Evolutionary conservation across 768 basidiomycete genomes (phyloP).

Genomic region (Hortiboletus campestris): DNA sequence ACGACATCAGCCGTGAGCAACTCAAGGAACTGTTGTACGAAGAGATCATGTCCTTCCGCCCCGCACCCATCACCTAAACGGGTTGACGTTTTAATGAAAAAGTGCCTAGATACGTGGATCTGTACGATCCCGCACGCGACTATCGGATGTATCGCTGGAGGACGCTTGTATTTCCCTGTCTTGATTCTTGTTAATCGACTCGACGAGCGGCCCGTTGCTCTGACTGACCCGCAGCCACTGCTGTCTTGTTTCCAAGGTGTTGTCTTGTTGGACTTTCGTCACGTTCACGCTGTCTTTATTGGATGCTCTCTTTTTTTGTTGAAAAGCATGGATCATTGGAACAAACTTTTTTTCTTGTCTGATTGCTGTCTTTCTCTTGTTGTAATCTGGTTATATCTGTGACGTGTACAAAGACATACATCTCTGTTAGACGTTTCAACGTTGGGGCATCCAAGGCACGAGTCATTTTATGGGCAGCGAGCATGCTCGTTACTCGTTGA

Average conservation of each 20-base stretch:
- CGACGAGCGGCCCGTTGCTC: neutral
- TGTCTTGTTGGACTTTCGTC: slow-evolving; percentile 1
- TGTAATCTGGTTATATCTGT: slow-evolving; percentile 14
- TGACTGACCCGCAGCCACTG: neutral
- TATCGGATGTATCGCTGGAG: slow-evolving; percentile 5
- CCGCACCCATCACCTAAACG: slow-evolving; percentile 48
- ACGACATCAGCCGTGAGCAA: slow-evolving; percentile 92
- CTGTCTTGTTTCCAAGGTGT: neutral
- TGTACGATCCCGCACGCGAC: slow-evolving; percentile 1
- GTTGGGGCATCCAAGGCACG: too few relatives aligned
- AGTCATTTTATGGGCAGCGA: neutral
- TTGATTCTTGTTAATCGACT: neutral
- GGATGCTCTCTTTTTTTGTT: neutral
- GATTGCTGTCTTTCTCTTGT: neutral
- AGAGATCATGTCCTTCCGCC: slow-evolving; percentile 90
- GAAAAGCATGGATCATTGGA: slow-evolving; percentile 1
- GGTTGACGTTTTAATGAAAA: neutral
- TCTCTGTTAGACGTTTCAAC: neutral
- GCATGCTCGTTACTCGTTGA: neutral
- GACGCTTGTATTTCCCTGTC: slow-evolving; percentile 2
- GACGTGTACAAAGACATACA: slow-evolving; percentile 2
- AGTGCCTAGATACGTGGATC: neutral
- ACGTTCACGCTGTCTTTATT: neutral
- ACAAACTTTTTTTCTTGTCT: neutral
- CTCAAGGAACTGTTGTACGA: slow-evolving; percentile 92